A percentile compares a stretch with the other conserved stretches of the same genome.
phyloP scores from a whole-genome alignment of 2,329 filamentous ascomycete species.

The Epichloe typhina region DNA sequence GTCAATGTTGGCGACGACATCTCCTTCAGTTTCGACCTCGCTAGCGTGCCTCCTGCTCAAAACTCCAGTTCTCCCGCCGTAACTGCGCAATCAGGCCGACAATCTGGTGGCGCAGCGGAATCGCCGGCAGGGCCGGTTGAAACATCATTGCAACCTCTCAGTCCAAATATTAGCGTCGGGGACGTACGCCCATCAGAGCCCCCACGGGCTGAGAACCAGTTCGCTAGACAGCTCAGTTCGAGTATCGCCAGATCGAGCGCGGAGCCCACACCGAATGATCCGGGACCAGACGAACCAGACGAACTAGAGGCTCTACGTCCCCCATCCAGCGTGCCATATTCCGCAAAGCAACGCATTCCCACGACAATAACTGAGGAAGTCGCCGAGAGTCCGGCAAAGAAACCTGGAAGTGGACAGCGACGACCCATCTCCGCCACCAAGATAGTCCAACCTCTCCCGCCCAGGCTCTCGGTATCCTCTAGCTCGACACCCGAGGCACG shows the following conservation, averaged over 20 bases:
- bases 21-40: slow-evolving; percentile 42
- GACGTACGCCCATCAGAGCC: not conserved
- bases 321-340: slow-evolving; percentile 7
- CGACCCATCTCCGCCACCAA: slow-evolving; percentile 23
- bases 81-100: not conserved
- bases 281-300: not conserved
- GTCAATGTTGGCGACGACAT: slow-evolving; percentile 48
- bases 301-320: slow-evolving; percentile 3
- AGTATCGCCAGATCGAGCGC: slow-evolving; percentile 2
- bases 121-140: not conserved
- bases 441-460: not conserved
- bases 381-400: slow-evolving; percentile 36
- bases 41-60: slow-evolving; percentile 22
- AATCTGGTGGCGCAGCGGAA: not conserved
- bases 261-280: not conserved
- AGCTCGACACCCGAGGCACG: slow-evolving; percentile 5
- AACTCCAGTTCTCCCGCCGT: slow-evolving; percentile 6
- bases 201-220: not conserved
- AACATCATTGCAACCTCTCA: not conserved
- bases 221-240: slow-evolving; percentile 5
- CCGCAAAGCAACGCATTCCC: slow-evolving; percentile 5
- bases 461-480: not conserved
- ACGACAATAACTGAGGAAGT: slow-evolving; percentile 12
- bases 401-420: slow-evolving; percentile 42
- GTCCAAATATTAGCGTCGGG: not conserved